phyloP scores from a whole-genome alignment of 2,329 filamentous ascomycete genomes.

The Talaromyces sp. region DNA sequence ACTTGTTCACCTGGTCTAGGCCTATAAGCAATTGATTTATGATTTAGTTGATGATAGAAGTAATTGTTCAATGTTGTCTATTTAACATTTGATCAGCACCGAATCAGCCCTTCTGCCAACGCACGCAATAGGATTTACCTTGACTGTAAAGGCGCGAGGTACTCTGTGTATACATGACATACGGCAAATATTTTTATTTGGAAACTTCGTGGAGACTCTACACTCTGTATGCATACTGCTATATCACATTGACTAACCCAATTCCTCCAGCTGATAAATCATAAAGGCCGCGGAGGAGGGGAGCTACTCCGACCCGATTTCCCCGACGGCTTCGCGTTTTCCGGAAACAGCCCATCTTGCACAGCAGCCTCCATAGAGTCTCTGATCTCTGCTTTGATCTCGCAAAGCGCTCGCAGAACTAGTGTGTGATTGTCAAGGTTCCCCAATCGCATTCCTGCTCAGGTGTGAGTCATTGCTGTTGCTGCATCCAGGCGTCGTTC shows the following conservation, averaged over 20 bases:
- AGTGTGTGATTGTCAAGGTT: background rate
- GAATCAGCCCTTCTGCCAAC: background rate
- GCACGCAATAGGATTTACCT: background rate
- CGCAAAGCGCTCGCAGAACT: too few species aligned
- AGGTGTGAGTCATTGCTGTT: background rate
- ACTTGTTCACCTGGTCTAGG: background rate
- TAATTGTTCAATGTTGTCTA: background rate
- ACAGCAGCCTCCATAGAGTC: too few species aligned
- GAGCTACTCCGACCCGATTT: background rate
- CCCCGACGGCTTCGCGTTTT: background rate
- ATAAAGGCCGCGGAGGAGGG: background rate
- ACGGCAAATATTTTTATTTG: too few species aligned
- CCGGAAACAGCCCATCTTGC: background rate
- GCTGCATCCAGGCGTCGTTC: background rate
- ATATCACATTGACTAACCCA: background rate
- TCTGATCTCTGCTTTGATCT: too few species aligned
- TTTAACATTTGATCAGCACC: background rate
- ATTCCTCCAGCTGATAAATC: background rate
- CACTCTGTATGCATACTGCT: too few species aligned
- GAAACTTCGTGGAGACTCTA: too few species aligned
- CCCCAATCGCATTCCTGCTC: background rate
- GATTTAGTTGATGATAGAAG: too few species aligned
- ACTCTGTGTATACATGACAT: too few species aligned
- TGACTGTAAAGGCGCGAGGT: too few species aligned
- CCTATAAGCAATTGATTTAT: too few species aligned